Evolutionary conservation across 208 protist species (phyloP), one percentile per base, ranked within the genome.

Genomic region (Acanthamoeba sp.): DNA sequence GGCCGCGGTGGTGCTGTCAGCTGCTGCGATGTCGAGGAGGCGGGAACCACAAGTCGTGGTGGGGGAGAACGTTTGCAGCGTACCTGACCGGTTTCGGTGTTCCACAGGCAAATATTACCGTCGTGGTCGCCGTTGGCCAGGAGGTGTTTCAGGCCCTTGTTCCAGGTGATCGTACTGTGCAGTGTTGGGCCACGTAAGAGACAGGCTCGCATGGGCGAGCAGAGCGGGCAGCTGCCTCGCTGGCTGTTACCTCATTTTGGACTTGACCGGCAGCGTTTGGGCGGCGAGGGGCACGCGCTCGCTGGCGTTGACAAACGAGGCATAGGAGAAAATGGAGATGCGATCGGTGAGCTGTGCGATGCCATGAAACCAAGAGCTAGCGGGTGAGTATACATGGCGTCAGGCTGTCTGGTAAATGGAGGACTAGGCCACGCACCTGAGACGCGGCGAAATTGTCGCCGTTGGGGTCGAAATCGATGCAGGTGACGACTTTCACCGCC

Each of bases 41-140:
- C 1, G 20, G 29, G 57, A 64, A 24, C 6, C 1, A 32, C 0
- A 12, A 20, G 50, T 20, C 18, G 50, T 55, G 45, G 45, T 48
- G 45, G 45, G 3, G 45, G 45, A 14, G 45, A 1, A 24, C 22
- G 55, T 6, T 57, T 29, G 55, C 7, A n/a, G 62, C n/a, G 62
- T 24, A 71, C 62, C 62, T 71, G 62, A 7, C n/a, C 62, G 34
- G 24, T 40, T 22, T 82, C 40, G 34, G 71, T 82, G n/a, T 82
- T 29, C 71, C 71, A 82, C 71, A 82, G 71, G 71, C 71, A 82
- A 82, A 82, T 82, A 42, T 82, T 82, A 34, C 71, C 71, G 24
- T 48, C 40, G 71, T 82, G 71, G 36, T 82, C 71, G 34, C 38
- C 36, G 40, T 82, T 7, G 12, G 40, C 38, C 36, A 82, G 20